A percentile compares a stretch with the other conserved stretches of the same genome.
phyloP scores from a whole-genome alignment of 345 rosid genomes.

The Euphorbia lathyris region DNA sequence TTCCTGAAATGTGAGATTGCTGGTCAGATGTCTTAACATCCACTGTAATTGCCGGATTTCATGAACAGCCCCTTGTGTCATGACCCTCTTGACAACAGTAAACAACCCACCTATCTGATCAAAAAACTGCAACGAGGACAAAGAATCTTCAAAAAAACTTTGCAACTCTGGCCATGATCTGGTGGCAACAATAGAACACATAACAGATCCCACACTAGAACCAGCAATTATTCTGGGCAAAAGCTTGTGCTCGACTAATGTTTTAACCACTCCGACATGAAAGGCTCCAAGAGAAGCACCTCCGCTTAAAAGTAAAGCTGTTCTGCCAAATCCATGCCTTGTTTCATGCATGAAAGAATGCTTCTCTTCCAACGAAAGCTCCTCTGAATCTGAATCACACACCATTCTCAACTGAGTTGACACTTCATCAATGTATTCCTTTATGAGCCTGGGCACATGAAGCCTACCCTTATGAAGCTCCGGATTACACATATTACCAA shows the following conservation, averaged over 20 bases:
- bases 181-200: slow-evolving; percentile 81
- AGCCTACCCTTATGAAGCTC: slow-evolving; percentile 98
- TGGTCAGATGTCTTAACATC: slow-evolving; percentile 83
- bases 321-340: slow-evolving; percentile 94
- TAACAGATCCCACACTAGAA: slow-evolving; percentile 95
- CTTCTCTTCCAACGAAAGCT: slow-evolving; percentile 91
- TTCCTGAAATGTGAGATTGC: slow-evolving; percentile 97
- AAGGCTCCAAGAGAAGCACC: slow-evolving; percentile 98
- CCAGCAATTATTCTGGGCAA: slow-evolving; percentile 92
- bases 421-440: slow-evolving; percentile 92
- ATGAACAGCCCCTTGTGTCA: slow-evolving; percentile 87
- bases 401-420: slow-evolving; percentile 93
- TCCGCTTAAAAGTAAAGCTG: slow-evolving; percentile 97
- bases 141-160: slow-evolving; percentile 79
- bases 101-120: slow-evolving; percentile 92
- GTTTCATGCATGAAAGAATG: slow-evolving; percentile 96
- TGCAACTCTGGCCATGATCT: slow-evolving; percentile 98
- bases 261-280: slow-evolving; percentile 87
- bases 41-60: slow-evolving; percentile 87
- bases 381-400: slow-evolving; percentile 79
- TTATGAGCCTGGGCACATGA: slow-evolving; percentile 84
- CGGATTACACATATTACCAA: slow-evolving; percentile 95
- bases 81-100: slow-evolving; percentile 75
- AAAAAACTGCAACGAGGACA: slow-evolving; percentile 77
- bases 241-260: slow-evolving; percentile 87